These are phyloP conservation scores for Cadophora sp. DNA, from an alignment of 2,329 filamentous ascomycete genomes.

Conservation along the genomic window DNA sequence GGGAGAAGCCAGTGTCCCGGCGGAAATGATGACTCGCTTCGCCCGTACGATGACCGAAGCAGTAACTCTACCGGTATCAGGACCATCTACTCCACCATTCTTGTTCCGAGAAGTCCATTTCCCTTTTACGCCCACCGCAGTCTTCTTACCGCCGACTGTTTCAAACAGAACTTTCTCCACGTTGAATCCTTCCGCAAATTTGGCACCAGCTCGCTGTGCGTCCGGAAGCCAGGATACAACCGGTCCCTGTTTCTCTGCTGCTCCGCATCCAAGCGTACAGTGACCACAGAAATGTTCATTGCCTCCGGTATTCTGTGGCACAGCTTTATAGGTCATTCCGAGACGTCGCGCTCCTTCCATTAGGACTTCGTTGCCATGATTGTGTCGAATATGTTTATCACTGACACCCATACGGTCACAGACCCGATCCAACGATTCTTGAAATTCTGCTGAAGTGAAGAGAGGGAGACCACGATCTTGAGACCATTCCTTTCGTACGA, in stretches of 20 bases:
- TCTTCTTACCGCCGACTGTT: constrained; percentile 51
- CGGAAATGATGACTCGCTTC: constrained; percentile 78
- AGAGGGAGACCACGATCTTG: constrained; percentile 64
- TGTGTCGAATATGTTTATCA: constrained; percentile 69
- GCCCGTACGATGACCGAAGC: constrained; percentile 74
- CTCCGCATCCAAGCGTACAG: constrained; percentile 64
- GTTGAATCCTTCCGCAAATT: constrained; percentile 83
- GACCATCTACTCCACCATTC: constrained; percentile 61
- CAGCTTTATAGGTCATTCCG: constrained; percentile 69
- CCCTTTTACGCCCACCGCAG: constrained; percentile 73
- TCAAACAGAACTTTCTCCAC: constrained; percentile 74
- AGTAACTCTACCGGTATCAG: constrained; percentile 52
- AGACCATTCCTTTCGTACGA: constrained; percentile 30
- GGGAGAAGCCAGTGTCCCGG: constrained; percentile 77
- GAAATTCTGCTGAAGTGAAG: constrained; percentile 74
- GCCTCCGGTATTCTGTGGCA: constrained; percentile 80
- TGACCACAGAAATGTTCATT: constrained; percentile 74
- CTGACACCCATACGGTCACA: constrained; percentile 78
- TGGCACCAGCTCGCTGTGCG: constrained; percentile 74
- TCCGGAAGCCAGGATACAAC: constrained; percentile 77
- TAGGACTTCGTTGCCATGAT: constrained; percentile 70
- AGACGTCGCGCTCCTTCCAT: constrained; percentile 75
- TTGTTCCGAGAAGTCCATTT: constrained; percentile 75
- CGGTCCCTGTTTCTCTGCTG: constrained; percentile 78
- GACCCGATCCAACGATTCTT: constrained; percentile 76